phyloP scores from a whole-genome alignment of 2,329 filamentous ascomycete genomes.

The Curvularia spicifera region DNA sequence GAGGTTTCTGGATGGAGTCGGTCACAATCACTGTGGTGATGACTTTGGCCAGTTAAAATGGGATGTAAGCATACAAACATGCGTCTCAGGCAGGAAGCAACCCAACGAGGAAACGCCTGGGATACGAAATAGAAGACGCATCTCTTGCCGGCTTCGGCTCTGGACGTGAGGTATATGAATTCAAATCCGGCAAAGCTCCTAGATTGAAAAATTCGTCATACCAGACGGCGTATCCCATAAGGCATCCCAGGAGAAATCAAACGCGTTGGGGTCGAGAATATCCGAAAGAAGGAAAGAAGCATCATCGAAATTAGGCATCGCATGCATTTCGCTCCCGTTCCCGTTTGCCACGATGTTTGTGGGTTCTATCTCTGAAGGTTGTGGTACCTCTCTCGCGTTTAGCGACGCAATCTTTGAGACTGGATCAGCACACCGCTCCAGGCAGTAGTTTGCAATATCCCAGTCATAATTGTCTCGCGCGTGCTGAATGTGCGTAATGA shows the following conservation, averaged over 20 bases:
- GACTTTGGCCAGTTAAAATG: neutral
- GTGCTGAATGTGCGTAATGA: conserved; percentile 56
- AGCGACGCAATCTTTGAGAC: conserved; percentile 47
- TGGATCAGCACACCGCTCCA: conserved; percentile 53
- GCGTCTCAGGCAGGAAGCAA: neutral
- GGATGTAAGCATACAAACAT: neutral
- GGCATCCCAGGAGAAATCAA: conserved; percentile 49
- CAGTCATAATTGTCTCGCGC: conserved; percentile 60
- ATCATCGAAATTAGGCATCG: conserved; percentile 37
- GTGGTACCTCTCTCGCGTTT: conserved; percentile 29
- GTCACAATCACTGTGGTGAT: neutral
- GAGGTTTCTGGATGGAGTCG: neutral
- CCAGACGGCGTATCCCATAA: conserved; percentile 47
- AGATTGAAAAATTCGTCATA: conserved; percentile 44
- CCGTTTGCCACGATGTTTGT: conserved; percentile 20
- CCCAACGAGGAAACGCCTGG: neutral
- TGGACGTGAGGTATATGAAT: neutral
- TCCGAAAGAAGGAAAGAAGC: conserved; percentile 39
- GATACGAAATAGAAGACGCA: neutral
- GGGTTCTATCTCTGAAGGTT: conserved; percentile 27
- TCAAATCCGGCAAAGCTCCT: neutral
- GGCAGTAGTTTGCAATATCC: conserved; percentile 62
- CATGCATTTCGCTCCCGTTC: conserved; percentile 5
- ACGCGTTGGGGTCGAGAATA: conserved; percentile 42
- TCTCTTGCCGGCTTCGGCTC: neutral